A percentile compares a stretch with the other conserved stretches of the same genome.
Conservation (phyloP, 306 rosid species). For the Cicer chorassanicum region DNA sequence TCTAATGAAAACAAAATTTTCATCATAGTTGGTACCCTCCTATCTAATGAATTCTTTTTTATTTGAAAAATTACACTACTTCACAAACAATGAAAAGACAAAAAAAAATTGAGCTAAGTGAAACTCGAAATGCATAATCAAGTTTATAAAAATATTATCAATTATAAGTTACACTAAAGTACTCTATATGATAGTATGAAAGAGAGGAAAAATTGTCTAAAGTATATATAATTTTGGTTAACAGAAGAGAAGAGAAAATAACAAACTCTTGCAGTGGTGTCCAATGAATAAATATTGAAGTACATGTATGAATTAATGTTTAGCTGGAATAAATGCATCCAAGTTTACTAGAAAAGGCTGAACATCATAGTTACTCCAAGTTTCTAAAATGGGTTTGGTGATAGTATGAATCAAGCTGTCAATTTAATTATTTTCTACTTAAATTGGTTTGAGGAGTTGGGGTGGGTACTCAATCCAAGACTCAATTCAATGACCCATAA, state of each 20-base stretch:
- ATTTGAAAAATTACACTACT: not conserved
- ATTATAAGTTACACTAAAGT: too few species aligned
- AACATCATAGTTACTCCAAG: conserved; percentile 46
- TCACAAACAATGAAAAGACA: conserved; percentile 24
- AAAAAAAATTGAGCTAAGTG: not conserved
- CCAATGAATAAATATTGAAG: conserved; percentile 5
- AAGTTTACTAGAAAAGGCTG: conserved; percentile 45
- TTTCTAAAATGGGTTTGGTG: conserved; percentile 40
- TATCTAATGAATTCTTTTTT: not conserved
- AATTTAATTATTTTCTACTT: conserved; percentile 41
- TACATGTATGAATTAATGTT: not conserved
- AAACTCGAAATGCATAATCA: not conserved
- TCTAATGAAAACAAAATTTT: too few species aligned
- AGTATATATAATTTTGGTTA: not conserved
- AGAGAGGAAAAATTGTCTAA: not conserved
- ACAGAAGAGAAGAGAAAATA: not conserved
- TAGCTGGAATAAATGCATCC: conserved; percentile 46
- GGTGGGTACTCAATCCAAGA: conserved; percentile 6
- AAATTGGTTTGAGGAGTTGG: conserved; percentile 27
- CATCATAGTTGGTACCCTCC: too few species aligned
- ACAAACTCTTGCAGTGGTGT: conserved; percentile 2
- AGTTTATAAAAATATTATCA: not conserved
- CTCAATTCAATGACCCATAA: conserved; percentile 34
- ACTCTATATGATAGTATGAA: not conserved
- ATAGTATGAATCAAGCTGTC: conserved; percentile 44